Base-by-base conservation (phyloP, 2,329 filamentous ascomycete species). In the Plenodomus biglobosus region DNA sequence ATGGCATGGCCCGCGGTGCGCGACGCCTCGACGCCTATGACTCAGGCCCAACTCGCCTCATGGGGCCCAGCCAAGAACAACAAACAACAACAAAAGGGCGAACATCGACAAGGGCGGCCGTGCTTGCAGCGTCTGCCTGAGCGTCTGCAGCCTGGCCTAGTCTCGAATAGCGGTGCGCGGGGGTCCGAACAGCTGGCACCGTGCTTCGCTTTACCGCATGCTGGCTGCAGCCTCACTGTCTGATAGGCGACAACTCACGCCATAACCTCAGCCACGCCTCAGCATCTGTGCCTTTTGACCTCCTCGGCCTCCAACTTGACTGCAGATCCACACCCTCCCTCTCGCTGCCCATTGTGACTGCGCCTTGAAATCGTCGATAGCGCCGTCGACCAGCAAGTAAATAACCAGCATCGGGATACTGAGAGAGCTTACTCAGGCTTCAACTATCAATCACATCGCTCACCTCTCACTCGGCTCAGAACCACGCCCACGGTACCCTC, bases 151-250 rank as follows among this genome's bases (percentile, higher is more conserved):
- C 27, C 3, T 32, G 8, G 11, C 27, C 27, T 32, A 32, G 27
- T 32, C 8, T 32, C 27, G 47, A 17, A 57, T 57, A 57, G 50
- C 45, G 52, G 37, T 34, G 45, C 53, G 53, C 50, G 58, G 54
- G 47, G 47, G 40, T 30, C 52, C 44, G 50, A 38, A 44, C 52
- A 46, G 47, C 50, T 54, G 27, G 38, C 52, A 59, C 53, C 49
- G 27, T 32, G 27, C 27, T 15, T 45, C 49, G 48, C 52, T 53
- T 56, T 61, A 50, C 56, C 61, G 61, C 18, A 20, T 38, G 8
- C 45, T 55, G 27, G 39, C 39, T 50, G 45, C 45, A 46, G 27
- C 27, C 27, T 32, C 27, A 32, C 27, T 32, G 27, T 32, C 27
- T 32, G 27, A 32, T 32, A 32, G 27, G 27, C 27, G 27, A 32